These are phyloP conservation scores for Xylariaceae sp. DNA, from an alignment of 2,329 filamentous ascomycete species.

Conservation along the genomic window DNA sequence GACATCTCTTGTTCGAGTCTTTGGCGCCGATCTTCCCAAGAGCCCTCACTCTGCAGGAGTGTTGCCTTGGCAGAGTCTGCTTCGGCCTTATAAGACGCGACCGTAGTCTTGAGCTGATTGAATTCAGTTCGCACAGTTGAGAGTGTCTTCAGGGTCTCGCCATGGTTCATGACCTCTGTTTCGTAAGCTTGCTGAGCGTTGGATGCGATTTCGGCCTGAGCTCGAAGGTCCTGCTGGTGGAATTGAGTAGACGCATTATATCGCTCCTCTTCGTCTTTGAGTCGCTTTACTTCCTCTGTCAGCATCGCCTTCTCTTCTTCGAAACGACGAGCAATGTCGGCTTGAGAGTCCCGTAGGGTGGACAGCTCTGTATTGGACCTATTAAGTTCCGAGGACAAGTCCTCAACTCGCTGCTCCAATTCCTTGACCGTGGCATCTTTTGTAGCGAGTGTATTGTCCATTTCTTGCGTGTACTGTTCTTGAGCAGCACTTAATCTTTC, in stretches of 20 bases:
- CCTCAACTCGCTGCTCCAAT: constrained; percentile 77
- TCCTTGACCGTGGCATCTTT: constrained; percentile 79
- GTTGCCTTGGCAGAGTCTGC: constrained; percentile 80
- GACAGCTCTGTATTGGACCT: constrained; percentile 80
- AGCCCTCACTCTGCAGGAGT: constrained; percentile 75
- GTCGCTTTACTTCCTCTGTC: constrained; percentile 71
- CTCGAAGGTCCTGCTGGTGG: constrained; percentile 86
- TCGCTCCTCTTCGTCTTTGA: constrained; percentile 80
- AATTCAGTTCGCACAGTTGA: constrained; percentile 75
- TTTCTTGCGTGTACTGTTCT: constrained; percentile 84
- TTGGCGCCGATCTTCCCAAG: constrained; percentile 79
- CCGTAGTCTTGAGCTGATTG: constrained; percentile 76
- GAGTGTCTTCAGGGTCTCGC: constrained; percentile 83
- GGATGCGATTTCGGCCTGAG: constrained; percentile 88
- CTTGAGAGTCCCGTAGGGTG: constrained; percentile 72
- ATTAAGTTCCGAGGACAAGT: constrained; percentile 76
- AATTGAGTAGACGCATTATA: constrained; percentile 76
- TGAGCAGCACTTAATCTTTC: constrained; percentile 74
- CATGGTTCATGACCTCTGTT: constrained; percentile 88
- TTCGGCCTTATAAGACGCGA: constrained; percentile 71
- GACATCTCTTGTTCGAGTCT: constrained; percentile 79
- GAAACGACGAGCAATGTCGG: constrained; percentile 64
- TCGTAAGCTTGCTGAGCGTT: constrained; percentile 96
- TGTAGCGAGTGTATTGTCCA: constrained; percentile 68
- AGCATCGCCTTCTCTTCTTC: constrained; percentile 80